Evolutionary conservation across 1,139 yeast genomes (phyloP).

Genomic region (Trichomonascaceae sp.): DNA sequence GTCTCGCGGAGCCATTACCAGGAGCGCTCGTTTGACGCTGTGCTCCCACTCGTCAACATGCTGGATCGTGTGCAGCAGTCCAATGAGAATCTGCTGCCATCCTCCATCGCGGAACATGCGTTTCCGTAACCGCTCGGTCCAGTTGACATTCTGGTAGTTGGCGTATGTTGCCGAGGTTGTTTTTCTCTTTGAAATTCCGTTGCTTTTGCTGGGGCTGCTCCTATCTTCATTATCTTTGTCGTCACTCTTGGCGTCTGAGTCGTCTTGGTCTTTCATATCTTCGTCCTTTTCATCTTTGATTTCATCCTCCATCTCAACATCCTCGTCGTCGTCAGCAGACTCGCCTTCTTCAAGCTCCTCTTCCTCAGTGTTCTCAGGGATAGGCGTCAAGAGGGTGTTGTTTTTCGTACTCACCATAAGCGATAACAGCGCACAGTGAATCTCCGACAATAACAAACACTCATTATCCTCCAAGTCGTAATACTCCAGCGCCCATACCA

Average conservation of each 20-base stretch:
- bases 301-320: slow-evolving; percentile 16
- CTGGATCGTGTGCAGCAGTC: slow-evolving; percentile 46
- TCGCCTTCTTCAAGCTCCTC: slow-evolving; percentile 22
- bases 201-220: slow-evolving; percentile 10
- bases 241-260: slow-evolving; percentile 12
- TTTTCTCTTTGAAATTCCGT: slow-evolving; percentile 10
- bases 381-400: slow-evolving; percentile 24
- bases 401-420: slow-evolving; percentile 17
- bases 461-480: slow-evolving; percentile 30
- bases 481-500: slow-evolving; percentile 44
- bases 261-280: slow-evolving; percentile 9
- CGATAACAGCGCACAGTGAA: slow-evolving; percentile 45
- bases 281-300: slow-evolving; percentile 8
- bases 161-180: slow-evolving; percentile 30
- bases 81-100: slow-evolving; percentile 71
- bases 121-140: slow-evolving; percentile 67
- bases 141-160: slow-evolving; percentile 47
- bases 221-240: slow-evolving; percentile 14
- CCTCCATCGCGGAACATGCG: slow-evolving; percentile 73
- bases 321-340: slow-evolving; percentile 19
- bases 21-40: slow-evolving; percentile 35
- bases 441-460: slow-evolving; percentile 52
- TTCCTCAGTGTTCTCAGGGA: slow-evolving; percentile 28
- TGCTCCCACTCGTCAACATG: slow-evolving; percentile 42
- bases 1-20: slow-evolving; percentile 44